Evolutionary conservation across 331 rosid species (phyloP).

Genomic region (Saraca asoca): DNA sequence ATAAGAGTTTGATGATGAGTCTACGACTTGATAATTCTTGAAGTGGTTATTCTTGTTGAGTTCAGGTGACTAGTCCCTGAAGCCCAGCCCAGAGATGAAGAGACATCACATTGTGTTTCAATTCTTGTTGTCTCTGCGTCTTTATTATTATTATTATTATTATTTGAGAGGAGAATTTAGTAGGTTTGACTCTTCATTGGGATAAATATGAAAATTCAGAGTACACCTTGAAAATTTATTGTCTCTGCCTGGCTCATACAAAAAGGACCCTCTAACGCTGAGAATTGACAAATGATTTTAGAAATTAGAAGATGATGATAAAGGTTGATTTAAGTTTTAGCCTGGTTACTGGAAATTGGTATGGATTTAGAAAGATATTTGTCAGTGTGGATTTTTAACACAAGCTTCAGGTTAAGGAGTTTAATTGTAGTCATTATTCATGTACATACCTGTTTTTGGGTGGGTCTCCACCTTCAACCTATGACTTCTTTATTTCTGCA

Average conservation of each 20-base stretch:
- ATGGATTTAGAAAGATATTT: background rate
- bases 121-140: background rate
- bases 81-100: background rate
- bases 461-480: background rate
- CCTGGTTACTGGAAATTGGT: background rate
- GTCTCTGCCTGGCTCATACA: background rate
- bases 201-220: background rate
- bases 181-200: background rate
- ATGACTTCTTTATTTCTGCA: background rate
- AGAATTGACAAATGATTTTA: background rate
- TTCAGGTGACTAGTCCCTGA: background rate
- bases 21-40: background rate
- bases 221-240: background rate
- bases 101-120: background rate
- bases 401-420: background rate
- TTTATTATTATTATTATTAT: background rate
- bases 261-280: background rate
- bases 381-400: background rate
- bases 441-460: background rate
- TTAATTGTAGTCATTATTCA: background rate
- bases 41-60: background rate
- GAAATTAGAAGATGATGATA: background rate
- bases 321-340: background rate
- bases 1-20: background rate
- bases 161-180: background rate